A percentile compares a stretch with the other conserved stretches of the same genome.
Conservation (phyloP, 2,329 filamentous ascomycete genomes). For the Xylariaceae sp. region DNA sequence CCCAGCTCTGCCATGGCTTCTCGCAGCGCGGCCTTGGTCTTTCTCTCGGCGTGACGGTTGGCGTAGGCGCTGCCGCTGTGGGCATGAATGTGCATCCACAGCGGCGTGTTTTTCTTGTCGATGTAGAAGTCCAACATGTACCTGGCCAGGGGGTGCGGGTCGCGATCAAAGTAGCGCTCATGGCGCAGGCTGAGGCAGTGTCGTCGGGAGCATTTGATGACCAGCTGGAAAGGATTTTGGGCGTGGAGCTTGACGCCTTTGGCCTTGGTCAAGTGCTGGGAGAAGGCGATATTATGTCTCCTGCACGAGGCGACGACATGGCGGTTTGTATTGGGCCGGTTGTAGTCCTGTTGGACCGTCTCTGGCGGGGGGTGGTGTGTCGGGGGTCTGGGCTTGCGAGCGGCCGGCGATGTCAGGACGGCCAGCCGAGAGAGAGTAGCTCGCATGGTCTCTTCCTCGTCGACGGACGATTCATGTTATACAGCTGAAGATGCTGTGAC, state of each 20-base stretch:
- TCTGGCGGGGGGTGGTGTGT: too few species aligned
- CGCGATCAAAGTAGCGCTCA: slow-evolving; percentile 27
- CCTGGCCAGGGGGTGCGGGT: slow-evolving; percentile 26
- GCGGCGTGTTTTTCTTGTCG: slow-evolving; percentile 23
- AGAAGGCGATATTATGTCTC: slow-evolving; percentile 40
- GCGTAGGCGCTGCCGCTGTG: slow-evolving; percentile 16
- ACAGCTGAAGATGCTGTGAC: too few species aligned
- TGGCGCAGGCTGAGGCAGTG: slow-evolving; percentile 27
- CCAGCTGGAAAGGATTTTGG: slow-evolving; percentile 15
- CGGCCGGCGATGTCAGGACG: too few species aligned
- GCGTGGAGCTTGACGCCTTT: slow-evolving; percentile 5
- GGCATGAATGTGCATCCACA: slow-evolving; percentile 21
- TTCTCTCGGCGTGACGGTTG: slow-evolving; percentile 16
- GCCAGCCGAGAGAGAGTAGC: too few species aligned
- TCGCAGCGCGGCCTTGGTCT: slow-evolving; percentile 23
- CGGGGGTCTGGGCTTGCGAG: too few species aligned
- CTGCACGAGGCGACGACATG: too few species aligned
- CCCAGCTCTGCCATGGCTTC: slow-evolving; percentile 14
- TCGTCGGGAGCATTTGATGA: slow-evolving; percentile 5
- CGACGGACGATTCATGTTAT: too few species aligned
- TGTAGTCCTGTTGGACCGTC: too few species aligned
- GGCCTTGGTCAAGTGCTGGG: slow-evolving; percentile 8
- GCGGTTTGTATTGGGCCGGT: too few species aligned
- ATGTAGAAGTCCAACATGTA: slow-evolving; percentile 29
- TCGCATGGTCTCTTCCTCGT: too few species aligned